Base-by-base conservation (phyloP, 2,329 filamentous ascomycete species). In the Chaetomiaceae sp. region DNA sequence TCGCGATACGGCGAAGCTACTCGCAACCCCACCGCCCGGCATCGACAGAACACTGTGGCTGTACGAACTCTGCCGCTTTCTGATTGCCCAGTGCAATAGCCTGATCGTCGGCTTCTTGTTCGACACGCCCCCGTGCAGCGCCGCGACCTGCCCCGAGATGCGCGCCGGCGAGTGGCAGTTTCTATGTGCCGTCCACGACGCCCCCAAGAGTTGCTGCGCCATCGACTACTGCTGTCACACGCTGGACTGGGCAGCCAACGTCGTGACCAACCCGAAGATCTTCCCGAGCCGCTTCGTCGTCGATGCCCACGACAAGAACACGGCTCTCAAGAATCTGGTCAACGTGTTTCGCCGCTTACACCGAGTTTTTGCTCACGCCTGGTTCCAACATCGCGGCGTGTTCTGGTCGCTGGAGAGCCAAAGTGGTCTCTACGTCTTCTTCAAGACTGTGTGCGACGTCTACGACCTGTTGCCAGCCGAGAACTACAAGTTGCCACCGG, bases 151-250 rank as follows among this genome's bases (percentile, higher is more conserved):
- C 66, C 90, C 91, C 29, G 94, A 99, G 73, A 99, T 99, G 94
- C 90, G 94, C 66, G 94, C 94, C 2, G 94, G 89, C 27, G 92
- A 99, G 75, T 99, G 94, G 94, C 94, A 99, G 73, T 99, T 97
- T 66, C 82, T 99, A 43, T 99, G 94, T 73, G 94, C 94, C 46
- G 94, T 97, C 3, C 94, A 99, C 69, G 92, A 97, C 67, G 87
- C 90, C 45, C 94, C 94, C 44, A 97, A 97, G 73, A 89, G 87
- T 64, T 99, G 94, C 75, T 96, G 92, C 71, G 94, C 94, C 47
- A 96, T 99, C 66, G 94, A 99, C 73, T 99, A 99, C 74, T 96
- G 91, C 78, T 97, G 92, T 69, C 94, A 99, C 69, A 99, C 94
- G 0, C 84, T 99, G 38, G 94, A 99, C 73, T 97, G 92, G 90